phyloP scores from a whole-genome alignment of 2,329 filamentous ascomycete genomes.

The Cladophialophora psammophila region DNA sequence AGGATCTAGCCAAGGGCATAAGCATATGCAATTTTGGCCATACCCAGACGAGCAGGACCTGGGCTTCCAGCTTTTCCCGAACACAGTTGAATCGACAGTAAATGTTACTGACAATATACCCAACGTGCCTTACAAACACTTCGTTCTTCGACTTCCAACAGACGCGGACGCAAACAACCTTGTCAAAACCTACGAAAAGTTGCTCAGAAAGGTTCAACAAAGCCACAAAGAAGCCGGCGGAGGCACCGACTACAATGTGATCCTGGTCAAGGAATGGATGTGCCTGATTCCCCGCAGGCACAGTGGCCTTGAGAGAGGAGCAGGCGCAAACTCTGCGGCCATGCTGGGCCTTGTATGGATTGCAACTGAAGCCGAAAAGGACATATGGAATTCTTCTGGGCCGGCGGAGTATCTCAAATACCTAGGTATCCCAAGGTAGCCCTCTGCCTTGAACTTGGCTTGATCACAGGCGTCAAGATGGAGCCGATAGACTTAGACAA shows the following conservation, averaged over 20 bases:
- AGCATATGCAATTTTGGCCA: conserved; percentile 55
- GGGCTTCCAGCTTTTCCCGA: conserved; percentile 39
- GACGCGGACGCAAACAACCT: conserved; percentile 24
- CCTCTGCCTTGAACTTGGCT: not conserved
- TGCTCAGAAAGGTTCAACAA: conserved; percentile 37
- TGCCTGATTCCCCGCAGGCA: conserved; percentile 35
- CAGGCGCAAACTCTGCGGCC: conserved; percentile 40
- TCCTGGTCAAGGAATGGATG: conserved; percentile 43
- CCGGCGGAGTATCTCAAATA: conserved; percentile 36
- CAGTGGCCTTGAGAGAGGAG: conserved; percentile 35
- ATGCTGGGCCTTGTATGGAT: conserved; percentile 42
- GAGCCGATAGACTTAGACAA: not conserved
- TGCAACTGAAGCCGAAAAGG: conserved; percentile 35
- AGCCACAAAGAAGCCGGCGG: conserved; percentile 32
- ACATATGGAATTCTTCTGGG: conserved; percentile 38
- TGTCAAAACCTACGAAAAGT: conserved; percentile 34
- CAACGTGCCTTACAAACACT: conserved; percentile 42
- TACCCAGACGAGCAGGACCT: conserved; percentile 40
- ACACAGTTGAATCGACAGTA: conserved; percentile 35
- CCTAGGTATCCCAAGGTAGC: conserved; percentile 38
- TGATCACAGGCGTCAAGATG: not conserved
- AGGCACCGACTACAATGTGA: conserved; percentile 42
- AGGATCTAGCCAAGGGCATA: conserved; percentile 55
- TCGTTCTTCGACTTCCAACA: conserved; percentile 41
- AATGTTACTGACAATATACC: conserved; percentile 36